These are phyloP conservation scores for Rhodamnia rubescens DNA, from an alignment of 345 rosid species.

Conservation along the genomic window DNA sequence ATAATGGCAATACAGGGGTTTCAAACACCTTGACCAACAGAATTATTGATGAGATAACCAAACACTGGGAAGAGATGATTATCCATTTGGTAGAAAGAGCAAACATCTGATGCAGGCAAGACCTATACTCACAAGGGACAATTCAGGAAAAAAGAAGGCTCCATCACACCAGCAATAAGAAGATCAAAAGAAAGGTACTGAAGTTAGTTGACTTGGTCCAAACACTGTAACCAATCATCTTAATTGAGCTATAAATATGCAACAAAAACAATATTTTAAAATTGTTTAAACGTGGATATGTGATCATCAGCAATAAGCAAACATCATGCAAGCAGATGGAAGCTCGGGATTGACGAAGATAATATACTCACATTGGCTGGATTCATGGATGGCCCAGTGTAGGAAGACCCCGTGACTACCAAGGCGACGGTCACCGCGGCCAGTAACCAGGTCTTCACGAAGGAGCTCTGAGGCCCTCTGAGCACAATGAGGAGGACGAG, in stretches of 20 bases:
- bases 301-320: neutral
- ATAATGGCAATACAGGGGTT: neutral
- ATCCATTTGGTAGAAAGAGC: neutral
- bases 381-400: conserved; percentile 95
- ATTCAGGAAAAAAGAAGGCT: neutral
- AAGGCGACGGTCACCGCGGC: conserved; percentile 53
- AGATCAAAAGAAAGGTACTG: neutral
- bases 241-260: neutral
- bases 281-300: neutral
- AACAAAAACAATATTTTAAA: neutral
- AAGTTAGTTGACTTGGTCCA: neutral
- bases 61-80: neutral
- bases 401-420: conserved; percentile 44
- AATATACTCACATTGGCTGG: conserved; percentile 85
- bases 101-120: neutral
- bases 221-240: neutral
- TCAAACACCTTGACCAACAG: neutral
- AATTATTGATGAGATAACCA: neutral
- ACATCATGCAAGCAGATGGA: neutral
- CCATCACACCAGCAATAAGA: neutral
- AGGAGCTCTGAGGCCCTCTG: conserved; percentile 50
- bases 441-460: conserved; percentile 52
- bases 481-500: conserved; percentile 56
- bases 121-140: neutral
- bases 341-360: neutral